These are phyloP conservation scores for Agarophyton chilense DNA, from an alignment of 23 red algal species.

Conservation along the genomic window DNA sequence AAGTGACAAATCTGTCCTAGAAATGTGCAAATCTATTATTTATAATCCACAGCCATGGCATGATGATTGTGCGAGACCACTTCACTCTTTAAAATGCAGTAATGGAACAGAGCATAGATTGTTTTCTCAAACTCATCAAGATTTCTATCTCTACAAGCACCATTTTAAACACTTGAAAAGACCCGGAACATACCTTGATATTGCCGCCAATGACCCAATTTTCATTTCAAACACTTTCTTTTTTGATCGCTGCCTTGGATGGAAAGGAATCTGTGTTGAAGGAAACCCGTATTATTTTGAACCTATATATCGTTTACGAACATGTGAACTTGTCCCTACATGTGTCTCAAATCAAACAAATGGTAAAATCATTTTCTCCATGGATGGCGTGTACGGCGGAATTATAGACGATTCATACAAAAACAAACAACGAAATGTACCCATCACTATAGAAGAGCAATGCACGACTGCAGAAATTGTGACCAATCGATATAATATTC, in stretches of 20 bases:
- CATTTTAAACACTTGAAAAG: conserved; percentile 54
- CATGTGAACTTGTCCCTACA: conserved; percentile 48
- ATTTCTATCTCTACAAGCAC: conserved; percentile 48
- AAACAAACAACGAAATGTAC: background rate
- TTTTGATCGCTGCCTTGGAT: conserved; percentile 51
- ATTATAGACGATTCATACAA: conserved; percentile 50
- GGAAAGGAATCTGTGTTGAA: conserved; percentile 68
- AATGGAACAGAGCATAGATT: background rate
- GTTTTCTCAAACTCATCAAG: conserved; percentile 49
- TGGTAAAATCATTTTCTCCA: conserved; percentile 18
- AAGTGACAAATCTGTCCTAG: too few relatives aligned
- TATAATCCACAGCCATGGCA: too few relatives aligned
- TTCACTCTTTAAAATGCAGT: background rate
- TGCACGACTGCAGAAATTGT: conserved; percentile 46
- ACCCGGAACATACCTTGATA: conserved; percentile 47
- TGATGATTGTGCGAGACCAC: too few relatives aligned
- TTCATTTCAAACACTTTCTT: conserved; percentile 56
- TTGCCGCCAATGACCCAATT: conserved; percentile 57
- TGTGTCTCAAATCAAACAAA: conserved; percentile 33
- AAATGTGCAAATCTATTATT: too few relatives aligned
- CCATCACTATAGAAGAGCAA: background rate
- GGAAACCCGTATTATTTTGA: conserved; percentile 35
- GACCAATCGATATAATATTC: background rate
- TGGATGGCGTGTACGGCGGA: conserved; percentile 20
- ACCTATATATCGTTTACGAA: conserved; percentile 1